Base-by-base conservation (phyloP, 2,329 filamentous ascomycete species). In the Dothistroma septosporum region DNA sequence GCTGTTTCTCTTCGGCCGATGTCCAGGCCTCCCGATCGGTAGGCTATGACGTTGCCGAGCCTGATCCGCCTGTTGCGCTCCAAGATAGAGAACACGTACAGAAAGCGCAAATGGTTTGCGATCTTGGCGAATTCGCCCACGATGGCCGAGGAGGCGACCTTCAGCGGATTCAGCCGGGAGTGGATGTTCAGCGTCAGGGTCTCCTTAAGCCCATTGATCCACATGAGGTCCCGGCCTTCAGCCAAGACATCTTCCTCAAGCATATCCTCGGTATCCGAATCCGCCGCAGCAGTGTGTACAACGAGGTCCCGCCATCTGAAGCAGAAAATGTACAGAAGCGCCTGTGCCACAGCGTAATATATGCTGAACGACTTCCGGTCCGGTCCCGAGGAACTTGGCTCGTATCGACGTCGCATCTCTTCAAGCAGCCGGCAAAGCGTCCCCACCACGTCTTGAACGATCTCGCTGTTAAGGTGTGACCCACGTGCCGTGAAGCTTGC, bases 261-360 rank as follows among this genome's bases (percentile, higher is more conserved):
- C 50, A 80, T 76, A 16, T 86, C 82, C 1, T 84, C 61, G 16
- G 62, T 63, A 53, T 69, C 68, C 1, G 63, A 58, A 22, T 70
- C 65, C 3, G 66, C 64, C 10, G 54, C 79, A 3, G 83, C 83
- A 1, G 84, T 65, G 11, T 74, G 82, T 21, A 84, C 80, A 59
- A 91, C 88, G 52, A 99, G 81, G 71, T 97, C 93, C 63, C 91
- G 88, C 94, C 94, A 99, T 58, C 94, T 87, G 80, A 99, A 99
- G 79, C 94, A 99, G 77, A 96, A 97, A 61, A 96, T 93, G 78
- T 97, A 97, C 24, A 97, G 83, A 2, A 95, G 81, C 1, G 92
- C 92, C 75, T 97, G 92, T n/a, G 89, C 86, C 53, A 92, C 86
- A 19, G 90, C 87, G 74, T 97, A 97, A 76, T 95, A 96, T 14